Conservation (phyloP, 2,329 filamentous ascomycete species). For the Botrytis cinerea region DNA sequence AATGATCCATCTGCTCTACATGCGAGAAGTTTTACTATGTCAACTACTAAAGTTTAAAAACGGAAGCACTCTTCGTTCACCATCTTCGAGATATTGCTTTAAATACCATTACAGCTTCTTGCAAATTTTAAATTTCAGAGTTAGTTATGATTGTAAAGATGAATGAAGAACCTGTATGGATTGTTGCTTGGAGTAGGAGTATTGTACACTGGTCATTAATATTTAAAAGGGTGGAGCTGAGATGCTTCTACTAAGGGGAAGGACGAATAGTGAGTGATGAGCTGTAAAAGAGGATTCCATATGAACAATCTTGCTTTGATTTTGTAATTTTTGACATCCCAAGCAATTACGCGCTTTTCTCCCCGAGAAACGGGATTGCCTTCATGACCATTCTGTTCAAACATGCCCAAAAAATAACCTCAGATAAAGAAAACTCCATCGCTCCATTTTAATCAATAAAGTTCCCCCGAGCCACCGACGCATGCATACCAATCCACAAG, state of each 20-base stretch:
- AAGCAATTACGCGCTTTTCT: neutral
- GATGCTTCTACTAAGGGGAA: neutral
- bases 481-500: neutral
- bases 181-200: slow-evolving; percentile 63
- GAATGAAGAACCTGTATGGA: slow-evolving; percentile 64
- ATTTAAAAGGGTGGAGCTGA: slow-evolving; percentile 58
- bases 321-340: slow-evolving; percentile 1
- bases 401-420: neutral
- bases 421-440: slow-evolving; percentile 9
- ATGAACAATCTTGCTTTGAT: neutral
- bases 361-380: neutral
- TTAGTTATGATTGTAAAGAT: slow-evolving; percentile 66
- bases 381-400: slow-evolving; percentile 6
- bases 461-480: slow-evolving; percentile 9
- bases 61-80: neutral
- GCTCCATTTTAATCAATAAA: slow-evolving; percentile 4
- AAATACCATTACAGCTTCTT: slow-evolving; percentile 61
- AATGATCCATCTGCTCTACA: neutral
- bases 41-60: neutral
- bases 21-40: neutral
- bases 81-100: slow-evolving; percentile 62
- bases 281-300: no score
- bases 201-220: slow-evolving; percentile 59
- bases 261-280: neutral
- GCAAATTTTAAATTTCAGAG: slow-evolving; percentile 60